Percentiles rank a stretch among this genome's conserved stretches.
Evolutionary conservation across 1,139 yeast species (phyloP).

Genomic region (Spencermartinsiella ligniputridi): DNA sequence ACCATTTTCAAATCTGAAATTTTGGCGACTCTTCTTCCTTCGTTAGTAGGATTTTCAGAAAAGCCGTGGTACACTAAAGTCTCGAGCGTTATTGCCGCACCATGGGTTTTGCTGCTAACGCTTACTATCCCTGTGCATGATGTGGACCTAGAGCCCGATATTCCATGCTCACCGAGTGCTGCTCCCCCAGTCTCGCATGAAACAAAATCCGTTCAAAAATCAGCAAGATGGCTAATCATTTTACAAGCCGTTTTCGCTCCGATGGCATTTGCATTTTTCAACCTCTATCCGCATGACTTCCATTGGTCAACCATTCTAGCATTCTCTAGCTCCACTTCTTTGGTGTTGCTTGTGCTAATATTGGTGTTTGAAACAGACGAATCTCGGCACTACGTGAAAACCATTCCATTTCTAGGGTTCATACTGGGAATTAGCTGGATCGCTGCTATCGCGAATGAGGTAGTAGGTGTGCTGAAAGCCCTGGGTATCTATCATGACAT

Average conservation of each 20-base stretch:
- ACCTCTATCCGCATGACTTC: slow-evolving; percentile 6
- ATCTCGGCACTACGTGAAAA: not conserved
- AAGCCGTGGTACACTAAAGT: slow-evolving; percentile 25
- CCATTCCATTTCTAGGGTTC: slow-evolving; percentile 49
- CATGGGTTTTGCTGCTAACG: slow-evolving; percentile 43
- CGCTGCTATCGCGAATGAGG: slow-evolving; percentile 69
- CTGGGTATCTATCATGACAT: slow-evolving; percentile 56
- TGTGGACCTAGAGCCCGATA: slow-evolving; percentile 7
- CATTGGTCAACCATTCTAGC: slow-evolving; percentile 47
- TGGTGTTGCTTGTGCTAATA: slow-evolving; percentile 10
- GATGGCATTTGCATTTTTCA: slow-evolving; percentile 17
- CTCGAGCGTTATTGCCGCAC: slow-evolving; percentile 38
- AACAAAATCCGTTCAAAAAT: not conserved
- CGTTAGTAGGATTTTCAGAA: slow-evolving; percentile 20
- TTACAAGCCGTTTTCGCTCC: slow-evolving; percentile 31
- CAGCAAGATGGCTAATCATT: slow-evolving; percentile 20
- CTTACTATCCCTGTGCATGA: slow-evolving; percentile 47
- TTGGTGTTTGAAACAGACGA: slow-evolving; percentile 11
- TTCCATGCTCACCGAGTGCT: not conserved
- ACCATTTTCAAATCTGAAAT: slow-evolving; percentile 6
- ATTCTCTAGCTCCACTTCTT: slow-evolving; percentile 6
- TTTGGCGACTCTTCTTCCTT: slow-evolving; percentile 25
- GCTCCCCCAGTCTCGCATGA: not conserved
- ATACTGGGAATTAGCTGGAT: slow-evolving; percentile 67
- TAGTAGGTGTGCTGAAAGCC: slow-evolving; percentile 62